Percentiles rank a stretch among this genome's conserved stretches.
These are phyloP conservation scores for Dispira simplex DNA, from an alignment of 192 early-diverging fungal genomes.

Conservation along the genomic window DNA sequence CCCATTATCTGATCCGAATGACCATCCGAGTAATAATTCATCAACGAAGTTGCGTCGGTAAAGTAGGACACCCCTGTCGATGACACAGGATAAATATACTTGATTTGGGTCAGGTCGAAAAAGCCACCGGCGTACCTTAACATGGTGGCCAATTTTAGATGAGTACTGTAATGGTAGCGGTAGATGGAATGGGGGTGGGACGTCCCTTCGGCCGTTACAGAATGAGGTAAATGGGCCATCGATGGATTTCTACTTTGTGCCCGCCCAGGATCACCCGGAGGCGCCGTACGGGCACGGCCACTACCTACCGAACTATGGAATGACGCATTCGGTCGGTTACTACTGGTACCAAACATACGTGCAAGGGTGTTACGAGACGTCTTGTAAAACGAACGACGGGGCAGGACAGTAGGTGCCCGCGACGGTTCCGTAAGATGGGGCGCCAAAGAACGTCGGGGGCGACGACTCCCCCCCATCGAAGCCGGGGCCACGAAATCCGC, in stretches of 20 bases:
- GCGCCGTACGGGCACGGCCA: background rate
- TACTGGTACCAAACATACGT: background rate
- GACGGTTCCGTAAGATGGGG: background rate
- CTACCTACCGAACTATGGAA: background rate
- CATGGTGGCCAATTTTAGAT: slow-evolving; percentile 1
- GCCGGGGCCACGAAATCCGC: background rate
- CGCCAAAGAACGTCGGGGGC: background rate
- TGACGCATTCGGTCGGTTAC: background rate
- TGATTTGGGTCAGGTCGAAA: slow-evolving; percentile 11
- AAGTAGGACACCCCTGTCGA: background rate
- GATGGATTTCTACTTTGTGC: no score
- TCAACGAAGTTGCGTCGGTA: background rate
- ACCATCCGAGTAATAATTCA: background rate
- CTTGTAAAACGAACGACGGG: background rate
- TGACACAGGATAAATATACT: slow-evolving; percentile 1
- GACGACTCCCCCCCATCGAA: background rate
- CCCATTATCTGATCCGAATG: no score
- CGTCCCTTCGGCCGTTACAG: background rate
- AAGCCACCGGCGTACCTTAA: slow-evolving; percentile 6
- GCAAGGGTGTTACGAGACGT: background rate
- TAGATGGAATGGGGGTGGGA: background rate
- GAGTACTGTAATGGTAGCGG: slow-evolving; percentile 12
- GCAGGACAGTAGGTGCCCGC: background rate
- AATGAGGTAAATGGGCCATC: no score
- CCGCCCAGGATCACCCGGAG: no score